These are phyloP conservation scores for Thielaviopsis cerberus DNA, from an alignment of 2,329 filamentous ascomycete species.

Conservation along the genomic window DNA sequence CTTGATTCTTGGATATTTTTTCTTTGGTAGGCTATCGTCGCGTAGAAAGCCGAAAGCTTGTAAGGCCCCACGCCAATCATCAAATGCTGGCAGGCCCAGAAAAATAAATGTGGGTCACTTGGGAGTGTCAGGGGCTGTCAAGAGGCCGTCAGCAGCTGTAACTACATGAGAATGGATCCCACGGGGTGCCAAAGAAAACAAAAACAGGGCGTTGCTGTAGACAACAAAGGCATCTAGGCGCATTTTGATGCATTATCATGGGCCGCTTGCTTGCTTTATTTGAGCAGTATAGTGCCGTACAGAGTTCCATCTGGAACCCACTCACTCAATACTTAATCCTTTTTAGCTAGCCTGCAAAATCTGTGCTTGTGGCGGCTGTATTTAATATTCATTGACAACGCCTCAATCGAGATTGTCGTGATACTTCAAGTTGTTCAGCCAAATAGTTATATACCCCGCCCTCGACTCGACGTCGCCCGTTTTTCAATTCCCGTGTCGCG, in stretches of 20 bases:
- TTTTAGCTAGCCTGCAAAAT: neutral
- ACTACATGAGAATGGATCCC: neutral
- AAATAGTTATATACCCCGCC: neutral
- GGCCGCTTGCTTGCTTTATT: neutral
- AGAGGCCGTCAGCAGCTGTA: neutral
- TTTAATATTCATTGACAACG: neutral
- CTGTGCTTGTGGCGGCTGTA: neutral
- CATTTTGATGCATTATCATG: neutral
- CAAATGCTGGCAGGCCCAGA: neutral
- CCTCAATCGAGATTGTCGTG: neutral
- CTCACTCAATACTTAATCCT: neutral
- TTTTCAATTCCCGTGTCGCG: neutral
- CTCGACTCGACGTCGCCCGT: neutral
- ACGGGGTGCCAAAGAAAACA: conserved; percentile 18
- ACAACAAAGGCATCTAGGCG: conserved; percentile 8
- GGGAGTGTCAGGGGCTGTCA: neutral
- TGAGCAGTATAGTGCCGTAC: neutral
- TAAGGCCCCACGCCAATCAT: neutral
- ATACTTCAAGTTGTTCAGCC: neutral
- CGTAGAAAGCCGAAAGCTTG: neutral
- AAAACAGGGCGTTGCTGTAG: conserved; percentile 12
- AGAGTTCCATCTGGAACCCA: neutral
- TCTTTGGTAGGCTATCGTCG: neutral
- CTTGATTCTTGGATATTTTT: neutral
- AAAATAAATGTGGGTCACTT: neutral